Evolutionary conservation across 495 filamentous ascomycete genomes (phyloP), one percentile per base, ranked within the genome.

Genomic region (Hypoxylon subgilvum): DNA sequence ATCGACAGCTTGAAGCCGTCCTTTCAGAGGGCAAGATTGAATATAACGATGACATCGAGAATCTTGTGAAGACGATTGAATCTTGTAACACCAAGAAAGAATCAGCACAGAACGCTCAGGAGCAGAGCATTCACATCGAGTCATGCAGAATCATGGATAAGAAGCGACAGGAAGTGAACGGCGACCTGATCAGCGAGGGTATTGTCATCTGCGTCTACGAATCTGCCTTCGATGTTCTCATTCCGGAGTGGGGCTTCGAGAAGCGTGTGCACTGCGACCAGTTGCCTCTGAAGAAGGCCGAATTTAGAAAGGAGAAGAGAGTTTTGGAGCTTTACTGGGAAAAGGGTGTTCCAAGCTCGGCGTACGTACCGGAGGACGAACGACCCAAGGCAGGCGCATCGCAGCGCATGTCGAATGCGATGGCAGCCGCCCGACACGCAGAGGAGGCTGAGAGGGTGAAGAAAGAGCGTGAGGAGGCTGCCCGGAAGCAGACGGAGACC

Each of bases 181-280:
- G 91, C 45, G 95, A 97, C 57, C 82, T 98, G 28, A 96, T 97
- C 73, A 93, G 89, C 76, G 95, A 97, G 70, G 95, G 94, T 45
- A 92, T 98, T 66, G 92, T 98, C 22, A 79, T 98, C 39, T 96
- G 91, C 65, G 95, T 98, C 9, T 98, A 98, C 74, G 94, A 98
- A 76, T 97, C 95, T 8, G 94, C 94, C 34, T 98, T 98, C 67
- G 94, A 98, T 72, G 91, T 98, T 48, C 84, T 98, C 55, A 97
- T 98, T 69, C 95, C 94, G 19, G 95, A 98, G 65, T 98, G 89
- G 74, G 94, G 94, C 36, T 97, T 98, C 57, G 94, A 98, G 80
- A 98, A 98, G 84, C 90, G 94, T 59, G 94, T 98, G 46, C 94
- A 98, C 73, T 98, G 94, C 69, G 94, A 98, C 70, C 94, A 97